These are phyloP conservation scores for Colletotrichum caudatum DNA, from an alignment of 2,329 filamentous ascomycete species.

Conservation along the genomic window DNA sequence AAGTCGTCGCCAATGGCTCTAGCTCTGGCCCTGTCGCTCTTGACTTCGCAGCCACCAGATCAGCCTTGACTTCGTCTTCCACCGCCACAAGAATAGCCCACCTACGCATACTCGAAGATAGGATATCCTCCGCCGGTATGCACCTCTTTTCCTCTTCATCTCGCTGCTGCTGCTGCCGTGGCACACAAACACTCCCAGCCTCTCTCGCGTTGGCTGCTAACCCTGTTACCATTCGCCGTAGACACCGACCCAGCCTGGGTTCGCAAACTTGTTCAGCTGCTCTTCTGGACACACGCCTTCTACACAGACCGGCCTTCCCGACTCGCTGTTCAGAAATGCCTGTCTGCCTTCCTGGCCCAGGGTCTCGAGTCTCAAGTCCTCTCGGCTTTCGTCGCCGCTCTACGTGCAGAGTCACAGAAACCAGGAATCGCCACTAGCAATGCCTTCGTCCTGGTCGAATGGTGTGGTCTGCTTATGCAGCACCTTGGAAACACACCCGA, in stretches of 20 bases:
- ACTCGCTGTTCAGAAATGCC: conserved; percentile 83
- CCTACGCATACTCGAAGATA: conserved; percentile 68
- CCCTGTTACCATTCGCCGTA: conserved; percentile 45
- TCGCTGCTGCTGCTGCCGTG: neutral
- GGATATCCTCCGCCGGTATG: conserved; percentile 66
- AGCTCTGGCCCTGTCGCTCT: conserved; percentile 54
- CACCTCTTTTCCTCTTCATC: conserved; percentile 3
- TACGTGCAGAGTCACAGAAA: conserved; percentile 82
- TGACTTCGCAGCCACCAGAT: conserved; percentile 63
- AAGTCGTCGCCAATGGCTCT: conserved; percentile 56
- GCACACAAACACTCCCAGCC: conserved; percentile 4
- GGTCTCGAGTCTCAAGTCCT: conserved; percentile 69
- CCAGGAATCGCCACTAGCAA: conserved; percentile 80
- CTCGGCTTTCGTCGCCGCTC: conserved; percentile 71
- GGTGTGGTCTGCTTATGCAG: conserved; percentile 85
- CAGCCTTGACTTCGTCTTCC: conserved; percentile 71
- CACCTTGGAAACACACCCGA: conserved; percentile 70
- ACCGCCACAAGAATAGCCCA: conserved; percentile 67
- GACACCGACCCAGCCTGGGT: conserved; percentile 63
- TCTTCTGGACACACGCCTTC: conserved; percentile 88
- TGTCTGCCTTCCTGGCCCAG: conserved; percentile 74
- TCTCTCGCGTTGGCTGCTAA: conserved; percentile 22
- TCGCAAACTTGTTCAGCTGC: conserved; percentile 72
- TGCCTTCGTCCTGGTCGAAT: conserved; percentile 91
- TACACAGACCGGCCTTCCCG: conserved; percentile 90